Evolutionary conservation across 1,284 basidiomycete genomes (phyloP), one percentile per base, ranked within the genome.

Genomic region (Leccinum griseonigrum): DNA sequence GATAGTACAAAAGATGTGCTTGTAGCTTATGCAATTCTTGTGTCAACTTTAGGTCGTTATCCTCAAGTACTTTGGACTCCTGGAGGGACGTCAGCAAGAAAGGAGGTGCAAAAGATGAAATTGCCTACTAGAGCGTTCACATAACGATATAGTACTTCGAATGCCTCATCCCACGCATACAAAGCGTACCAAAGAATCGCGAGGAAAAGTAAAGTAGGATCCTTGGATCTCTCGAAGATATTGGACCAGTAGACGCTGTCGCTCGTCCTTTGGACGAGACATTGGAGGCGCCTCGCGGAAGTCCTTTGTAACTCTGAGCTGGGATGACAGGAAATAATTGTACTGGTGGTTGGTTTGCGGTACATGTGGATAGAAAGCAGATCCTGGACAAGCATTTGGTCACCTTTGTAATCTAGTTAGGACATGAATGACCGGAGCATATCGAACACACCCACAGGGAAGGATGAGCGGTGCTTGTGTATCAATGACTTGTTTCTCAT

Each of bases 91-190:
- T 69, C 43, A 63, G 36, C 13, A 11, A 51, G 3, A 38, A 34
- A 29, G 5, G n/a, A 16, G 3, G 10, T 7, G 5, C n/a, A 54
- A 4, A 16, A 36, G 10, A 43, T 18, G 14, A 26, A 14, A 31
- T 10, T 16, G 31, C 78, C 46, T 65, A 84, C 84, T 57, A 85
- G 69, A 26, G 62, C 63, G 53, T 75, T 79, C 43, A 85, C 81
- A 65, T 84, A 79, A 2, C 68, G 57, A 64, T 82, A 83, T 18
- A 86, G 66, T 40, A 73, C 72, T 54, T 84, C 83, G 4, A 85
- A 70, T 0, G 83, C 78, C 64, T 86, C 78, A 60, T 86, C 85
- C 83, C 84, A 86, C 8, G 79, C 80, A 66, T 85, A 85, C 58
- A 84, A 64, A 1, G 83, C 81, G 63, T 85, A 82, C 84, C 85